Evolutionary conservation across 495 filamentous ascomycete genomes (phyloP).

Genomic region (Neurospora sp.): DNA sequence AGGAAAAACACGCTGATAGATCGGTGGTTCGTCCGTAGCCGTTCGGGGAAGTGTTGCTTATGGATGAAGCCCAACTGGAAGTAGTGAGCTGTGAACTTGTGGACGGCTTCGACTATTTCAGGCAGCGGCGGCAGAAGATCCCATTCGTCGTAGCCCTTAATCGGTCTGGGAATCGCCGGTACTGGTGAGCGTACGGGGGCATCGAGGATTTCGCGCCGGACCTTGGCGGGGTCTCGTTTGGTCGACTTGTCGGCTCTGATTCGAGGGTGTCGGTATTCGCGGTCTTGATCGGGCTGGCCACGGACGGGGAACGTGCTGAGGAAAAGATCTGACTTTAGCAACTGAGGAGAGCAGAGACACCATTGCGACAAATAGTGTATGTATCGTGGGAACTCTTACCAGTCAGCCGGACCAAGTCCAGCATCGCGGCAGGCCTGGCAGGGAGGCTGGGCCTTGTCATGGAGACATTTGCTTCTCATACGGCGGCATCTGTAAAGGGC

Average conservation of each 20-base stretch:
- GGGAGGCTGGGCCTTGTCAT: slow-evolving; percentile 32
- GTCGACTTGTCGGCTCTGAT: slow-evolving; percentile 30
- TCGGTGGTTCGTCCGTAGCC: slow-evolving; percentile 27
- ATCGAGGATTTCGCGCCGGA: slow-evolving; percentile 26
- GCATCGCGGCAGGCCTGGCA: slow-evolving; percentile 34
- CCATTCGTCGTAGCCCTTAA: slow-evolving; percentile 30
- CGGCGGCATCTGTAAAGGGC: slow-evolving; percentile 33
- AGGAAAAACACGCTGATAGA: slow-evolving; percentile 39
- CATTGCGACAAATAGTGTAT: background rate
- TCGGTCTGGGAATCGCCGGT: slow-evolving; percentile 11
- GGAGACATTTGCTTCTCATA: slow-evolving; percentile 39
- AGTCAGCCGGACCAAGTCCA: slow-evolving; percentile 31
- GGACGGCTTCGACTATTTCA: slow-evolving; percentile 33
- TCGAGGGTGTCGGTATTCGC: slow-evolving; percentile 37
- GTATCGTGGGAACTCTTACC: slow-evolving; percentile 21
- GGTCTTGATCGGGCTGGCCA: slow-evolving; percentile 34
- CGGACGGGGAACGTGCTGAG: slow-evolving; percentile 33
- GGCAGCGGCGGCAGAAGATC: slow-evolving; percentile 32
- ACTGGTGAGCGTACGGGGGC: slow-evolving; percentile 17
- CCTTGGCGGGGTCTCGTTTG: slow-evolving; percentile 26
- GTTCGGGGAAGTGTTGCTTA: slow-evolving; percentile 36
- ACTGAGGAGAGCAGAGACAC: background rate
- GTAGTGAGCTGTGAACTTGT: slow-evolving; percentile 36
- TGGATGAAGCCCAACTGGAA: slow-evolving; percentile 45
- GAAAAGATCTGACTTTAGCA: background rate